Conservation (phyloP, 1,139 yeast species). For the Meyerozyma guilliermondii region DNA sequence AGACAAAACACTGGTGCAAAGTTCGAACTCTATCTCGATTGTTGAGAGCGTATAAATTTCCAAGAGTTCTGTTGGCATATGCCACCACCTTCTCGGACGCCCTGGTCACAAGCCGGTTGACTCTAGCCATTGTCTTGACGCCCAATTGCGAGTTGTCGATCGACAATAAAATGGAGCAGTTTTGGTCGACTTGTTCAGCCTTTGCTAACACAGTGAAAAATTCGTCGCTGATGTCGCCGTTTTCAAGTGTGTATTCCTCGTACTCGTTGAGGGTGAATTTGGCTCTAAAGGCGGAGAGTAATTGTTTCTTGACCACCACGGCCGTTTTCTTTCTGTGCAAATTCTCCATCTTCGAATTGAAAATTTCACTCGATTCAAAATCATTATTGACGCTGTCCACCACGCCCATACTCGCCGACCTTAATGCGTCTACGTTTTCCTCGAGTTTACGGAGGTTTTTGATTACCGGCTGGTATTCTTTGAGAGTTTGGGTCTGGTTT, state of each 20-base stretch:
- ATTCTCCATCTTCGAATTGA: constrained; percentile 33
- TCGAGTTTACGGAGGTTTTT: constrained; percentile 41
- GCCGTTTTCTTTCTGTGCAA: constrained; percentile 39
- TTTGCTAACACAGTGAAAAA: constrained; percentile 60
- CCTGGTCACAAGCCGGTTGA: constrained; percentile 45
- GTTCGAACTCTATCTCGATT: constrained; percentile 22
- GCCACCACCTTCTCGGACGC: constrained; percentile 47
- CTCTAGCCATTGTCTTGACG: constrained; percentile 57
- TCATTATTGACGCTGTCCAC: constrained; percentile 33
- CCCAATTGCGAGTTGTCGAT: constrained; percentile 73
- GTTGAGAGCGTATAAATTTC: constrained; percentile 30
- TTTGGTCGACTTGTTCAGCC: constrained; percentile 59
- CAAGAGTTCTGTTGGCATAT: constrained; percentile 31
- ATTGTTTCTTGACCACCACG: constrained; percentile 46
- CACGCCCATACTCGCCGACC: constrained; percentile 23
- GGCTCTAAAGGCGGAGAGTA: constrained; percentile 54
- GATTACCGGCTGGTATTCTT: constrained; percentile 58
- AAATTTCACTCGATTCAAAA: constrained; percentile 15
- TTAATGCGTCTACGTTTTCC: constrained; percentile 35
- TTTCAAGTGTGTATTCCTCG: constrained; percentile 56
- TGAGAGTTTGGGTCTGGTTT: constrained; percentile 53
- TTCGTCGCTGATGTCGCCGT: constrained; percentile 43
- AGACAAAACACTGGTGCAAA: constrained; percentile 30
- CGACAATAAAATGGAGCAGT: constrained; percentile 64
- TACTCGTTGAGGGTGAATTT: constrained; percentile 67